A percentile compares a stretch with the other conserved stretches of the same genome.
Conservation (phyloP, 1,284 basidiomycete species). For the Naganishia liquefaciens region DNA sequence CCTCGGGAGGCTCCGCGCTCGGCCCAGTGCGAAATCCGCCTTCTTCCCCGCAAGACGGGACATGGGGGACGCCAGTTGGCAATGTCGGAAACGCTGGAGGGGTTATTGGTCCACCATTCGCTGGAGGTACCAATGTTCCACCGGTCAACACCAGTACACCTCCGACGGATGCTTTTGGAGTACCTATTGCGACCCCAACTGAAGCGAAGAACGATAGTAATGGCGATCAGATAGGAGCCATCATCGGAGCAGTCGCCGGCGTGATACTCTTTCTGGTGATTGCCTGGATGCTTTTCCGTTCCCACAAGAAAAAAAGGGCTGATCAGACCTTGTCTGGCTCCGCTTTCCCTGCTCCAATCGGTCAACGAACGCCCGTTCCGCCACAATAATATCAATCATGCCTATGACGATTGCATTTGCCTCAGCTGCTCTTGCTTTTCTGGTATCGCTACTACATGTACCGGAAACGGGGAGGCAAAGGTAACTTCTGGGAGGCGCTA, state of each 20-base stretch:
- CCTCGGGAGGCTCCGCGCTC: not conserved
- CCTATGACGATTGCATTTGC: not conserved
- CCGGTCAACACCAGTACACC: not conserved
- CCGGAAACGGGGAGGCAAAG: constrained; percentile 27
- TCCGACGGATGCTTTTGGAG: constrained; percentile 11
- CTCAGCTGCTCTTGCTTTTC: constrained; percentile 22
- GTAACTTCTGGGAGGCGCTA: constrained; percentile 30
- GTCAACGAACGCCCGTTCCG: too few relatives aligned
- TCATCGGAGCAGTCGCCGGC: constrained; percentile 21
- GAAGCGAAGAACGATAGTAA: not conserved
- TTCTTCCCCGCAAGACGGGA: not conserved
- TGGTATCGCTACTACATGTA: constrained; percentile 26
- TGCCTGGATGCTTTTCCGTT: constrained; percentile 13
- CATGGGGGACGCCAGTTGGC: not conserved
- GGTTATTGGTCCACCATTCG: not conserved
- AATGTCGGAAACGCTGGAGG: not conserved
- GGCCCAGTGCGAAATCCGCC: not conserved
- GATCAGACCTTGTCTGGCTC: not conserved
- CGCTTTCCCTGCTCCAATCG: not conserved
- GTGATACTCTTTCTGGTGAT: constrained; percentile 24
- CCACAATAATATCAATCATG: not conserved
- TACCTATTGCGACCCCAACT: not conserved
- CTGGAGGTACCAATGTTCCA: not conserved
- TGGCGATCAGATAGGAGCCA: constrained; percentile 9
- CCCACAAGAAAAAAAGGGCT: constrained; percentile 22